Conservation (phyloP, 1,139 yeast species). For the Hemisphaericaspora lyxosophila region DNA sequence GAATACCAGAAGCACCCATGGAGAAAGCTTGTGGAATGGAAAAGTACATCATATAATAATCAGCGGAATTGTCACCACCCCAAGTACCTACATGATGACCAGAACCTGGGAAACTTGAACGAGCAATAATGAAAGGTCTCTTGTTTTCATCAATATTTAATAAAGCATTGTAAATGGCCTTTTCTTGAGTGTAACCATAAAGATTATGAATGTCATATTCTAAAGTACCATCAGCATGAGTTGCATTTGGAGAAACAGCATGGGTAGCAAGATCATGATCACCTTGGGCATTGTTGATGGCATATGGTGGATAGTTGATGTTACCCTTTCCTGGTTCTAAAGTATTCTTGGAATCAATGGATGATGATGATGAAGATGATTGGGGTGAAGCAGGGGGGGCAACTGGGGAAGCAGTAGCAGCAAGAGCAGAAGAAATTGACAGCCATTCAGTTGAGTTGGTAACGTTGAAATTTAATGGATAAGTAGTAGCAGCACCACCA, state of each 20-base stretch:
- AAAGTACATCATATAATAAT: conserved; percentile 21
- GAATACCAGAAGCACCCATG: conserved; percentile 22
- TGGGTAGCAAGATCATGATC: conserved; percentile 28
- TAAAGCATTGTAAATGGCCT: conserved; percentile 20
- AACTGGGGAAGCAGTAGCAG: conserved; percentile 12
- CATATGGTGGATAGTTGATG: conserved; percentile 34
- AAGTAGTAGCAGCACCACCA: conserved; percentile 16
- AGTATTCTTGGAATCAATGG: conserved; percentile 19
- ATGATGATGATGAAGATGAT: conserved; percentile 16
- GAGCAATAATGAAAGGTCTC: conserved; percentile 22
- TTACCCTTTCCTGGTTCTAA: conserved; percentile 27
- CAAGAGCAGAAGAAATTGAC: conserved; percentile 16
- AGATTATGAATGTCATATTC: conserved; percentile 28
- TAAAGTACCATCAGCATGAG: conserved; percentile 29
- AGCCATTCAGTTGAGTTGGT: conserved; percentile 22
- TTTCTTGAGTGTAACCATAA: conserved; percentile 20
- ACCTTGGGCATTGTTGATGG: conserved; percentile 24
- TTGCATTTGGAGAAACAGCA: conserved; percentile 29
- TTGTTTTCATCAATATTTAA: conserved; percentile 18
- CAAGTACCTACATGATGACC: conserved; percentile 23
- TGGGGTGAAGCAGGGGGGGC: conserved; percentile 12
- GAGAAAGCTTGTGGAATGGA: conserved; percentile 25
- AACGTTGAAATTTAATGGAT: conserved; percentile 21
- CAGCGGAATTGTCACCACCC: conserved; percentile 25
- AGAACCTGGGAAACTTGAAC: conserved; percentile 22